Evolutionary conservation across 2,329 filamentous ascomycete species (phyloP), one percentile per base, ranked within the genome.

Genomic region (Fusarium setosum): DNA sequence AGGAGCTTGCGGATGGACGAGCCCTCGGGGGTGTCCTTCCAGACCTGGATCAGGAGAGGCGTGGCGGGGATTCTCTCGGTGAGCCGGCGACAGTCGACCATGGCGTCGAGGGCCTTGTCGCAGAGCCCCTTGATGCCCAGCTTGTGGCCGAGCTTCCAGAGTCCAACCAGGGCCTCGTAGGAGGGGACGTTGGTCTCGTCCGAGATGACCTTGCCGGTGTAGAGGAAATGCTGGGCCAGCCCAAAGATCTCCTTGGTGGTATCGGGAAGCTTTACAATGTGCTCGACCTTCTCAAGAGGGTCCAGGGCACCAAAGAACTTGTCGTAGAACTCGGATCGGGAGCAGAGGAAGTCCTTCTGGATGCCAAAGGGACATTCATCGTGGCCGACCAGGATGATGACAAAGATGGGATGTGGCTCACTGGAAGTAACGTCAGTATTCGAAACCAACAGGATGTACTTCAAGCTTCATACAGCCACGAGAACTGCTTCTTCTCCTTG

Each of bases 11-110:
- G 82, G 47, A 90, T 85, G 1, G 85, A 82, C 4, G 86, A 89
- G 9, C 86, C 86, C 64, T 87, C 85, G 0, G 86, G 86, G 0
- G 86, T 88, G 50, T 89, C 86, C 47, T 84, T 82, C 87, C 87
- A 90, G 7, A 88, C 87, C 67, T 86, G 82, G 2, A 89, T 83
- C 6, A 90, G 82, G 2, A 89, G 79, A 3, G 84, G 83, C 0
- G 86, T 86, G 4, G 85, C 82, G 2, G 88, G 88, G 40, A 90
- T 89, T 17, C 79, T 77, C 49, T 82, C 78, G 1, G 86, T 88
- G 24, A 81, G 67, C 12, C 81, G 81, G 29, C 86, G 80, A 60
- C 82, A 84, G 61, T 88, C 85, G 15, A 79, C 73, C 87, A 90
- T 89, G 38, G 83, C 82, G 32, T 85, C 83, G 4, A 90, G 82